Percentiles rank a stretch among this genome's conserved stretches.
These are phyloP conservation scores for Euphrasia confusa DNA, from an alignment of 257 asterid genomes.

Conservation along the genomic window DNA sequence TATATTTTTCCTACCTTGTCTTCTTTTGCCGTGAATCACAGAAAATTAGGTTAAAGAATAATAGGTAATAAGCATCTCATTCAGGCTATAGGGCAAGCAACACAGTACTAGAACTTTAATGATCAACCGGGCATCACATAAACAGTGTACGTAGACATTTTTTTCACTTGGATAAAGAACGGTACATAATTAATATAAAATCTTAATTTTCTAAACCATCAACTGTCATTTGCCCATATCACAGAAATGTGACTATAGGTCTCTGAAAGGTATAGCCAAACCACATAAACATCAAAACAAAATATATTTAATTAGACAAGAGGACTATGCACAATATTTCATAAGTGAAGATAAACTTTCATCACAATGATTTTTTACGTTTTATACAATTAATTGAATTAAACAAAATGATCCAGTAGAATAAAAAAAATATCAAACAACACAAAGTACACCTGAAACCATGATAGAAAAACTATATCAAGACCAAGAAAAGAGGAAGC, in stretches of 20 bases:
- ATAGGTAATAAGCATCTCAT: not conserved
- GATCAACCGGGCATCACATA: constrained; percentile 2
- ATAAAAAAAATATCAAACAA: not conserved
- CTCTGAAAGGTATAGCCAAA: constrained; percentile 11
- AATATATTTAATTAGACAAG: constrained; percentile 4
- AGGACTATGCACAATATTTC: not conserved
- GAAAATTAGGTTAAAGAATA: not conserved
- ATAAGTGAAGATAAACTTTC: not conserved
- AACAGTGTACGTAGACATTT: constrained; percentile 2
- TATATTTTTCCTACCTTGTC: too few species aligned
- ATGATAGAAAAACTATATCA: constrained; percentile 8
- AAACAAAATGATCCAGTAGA: not conserved
- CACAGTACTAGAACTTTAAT: constrained; percentile 9
- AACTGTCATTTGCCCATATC: not conserved
- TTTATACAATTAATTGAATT: constrained; percentile 1
- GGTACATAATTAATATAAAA: not conserved
- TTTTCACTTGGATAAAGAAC: constrained; percentile 9
- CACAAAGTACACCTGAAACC: constrained; percentile 10
- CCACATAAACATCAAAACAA: constrained; percentile 10
- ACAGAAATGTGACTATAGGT: constrained; percentile 7
- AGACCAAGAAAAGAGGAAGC: not conserved
- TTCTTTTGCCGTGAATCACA: not conserved
- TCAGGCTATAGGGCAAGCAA: constrained; percentile 8
- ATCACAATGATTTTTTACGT: constrained; percentile 3
- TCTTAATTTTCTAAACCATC: constrained; percentile 11